Evolutionary conservation across 1,284 basidiomycete genomes (phyloP).

Genomic region (Sphaerobolus stellatus): DNA sequence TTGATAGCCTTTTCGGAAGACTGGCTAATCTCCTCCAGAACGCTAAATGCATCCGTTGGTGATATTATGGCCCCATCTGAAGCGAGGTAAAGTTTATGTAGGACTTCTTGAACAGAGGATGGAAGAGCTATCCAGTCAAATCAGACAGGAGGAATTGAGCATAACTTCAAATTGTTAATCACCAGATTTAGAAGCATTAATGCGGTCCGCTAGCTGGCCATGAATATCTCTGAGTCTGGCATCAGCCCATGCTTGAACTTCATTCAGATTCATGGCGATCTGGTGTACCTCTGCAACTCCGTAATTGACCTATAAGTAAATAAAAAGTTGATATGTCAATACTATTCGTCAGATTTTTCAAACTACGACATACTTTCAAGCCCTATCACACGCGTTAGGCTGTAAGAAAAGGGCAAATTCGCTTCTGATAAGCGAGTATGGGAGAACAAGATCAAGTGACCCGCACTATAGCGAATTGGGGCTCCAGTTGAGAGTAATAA

Average conservation of each 20-base stretch:
- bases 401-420: too few species aligned
- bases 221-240: background rate
- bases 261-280: too few species aligned
- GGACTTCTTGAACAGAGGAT: background rate
- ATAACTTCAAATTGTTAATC: background rate
- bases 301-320: too few species aligned
- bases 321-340: too few species aligned
- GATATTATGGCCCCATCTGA: background rate
- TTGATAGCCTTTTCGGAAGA: constrained; percentile 6
- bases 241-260: constrained; percentile 3
- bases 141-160: background rate
- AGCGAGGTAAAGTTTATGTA: background rate
- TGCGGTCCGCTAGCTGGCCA: background rate
- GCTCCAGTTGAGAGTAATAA: too few species aligned
- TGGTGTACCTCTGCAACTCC: too few species aligned
- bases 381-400: too few species aligned
- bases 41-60: background rate
- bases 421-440: too few species aligned
- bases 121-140: background rate
- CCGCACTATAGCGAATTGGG: too few species aligned
- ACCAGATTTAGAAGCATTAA: constrained; percentile 1
- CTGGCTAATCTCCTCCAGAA: background rate
- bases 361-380: too few species aligned
- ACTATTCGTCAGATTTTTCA: too few species aligned
- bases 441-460: too few species aligned